These are phyloP conservation scores for Leccinum pellstonianum DNA, from an alignment of 768 basidiomycete species.

Conservation along the genomic window DNA sequence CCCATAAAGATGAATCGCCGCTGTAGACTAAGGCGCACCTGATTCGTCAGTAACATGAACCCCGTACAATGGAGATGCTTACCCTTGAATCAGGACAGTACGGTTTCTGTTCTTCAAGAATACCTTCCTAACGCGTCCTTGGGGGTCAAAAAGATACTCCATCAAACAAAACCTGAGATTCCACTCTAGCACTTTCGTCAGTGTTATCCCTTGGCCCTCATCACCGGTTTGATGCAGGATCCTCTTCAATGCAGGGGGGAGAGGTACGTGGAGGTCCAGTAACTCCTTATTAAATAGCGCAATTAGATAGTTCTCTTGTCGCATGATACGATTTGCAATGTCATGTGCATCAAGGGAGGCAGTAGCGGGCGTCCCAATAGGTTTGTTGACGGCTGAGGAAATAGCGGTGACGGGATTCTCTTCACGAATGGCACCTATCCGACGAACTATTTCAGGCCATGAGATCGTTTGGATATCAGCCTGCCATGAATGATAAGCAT, in stretches of 20 bases:
- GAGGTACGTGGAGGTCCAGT: conserved; percentile 80
- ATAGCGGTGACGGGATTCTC: conserved; percentile 91
- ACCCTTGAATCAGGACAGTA: conserved; percentile 80
- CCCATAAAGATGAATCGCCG: conserved; percentile 97
- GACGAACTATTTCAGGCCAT: conserved; percentile 92
- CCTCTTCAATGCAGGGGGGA: conserved; percentile 58
- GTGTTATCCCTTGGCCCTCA: conserved; percentile 68
- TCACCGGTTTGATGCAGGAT: conserved; percentile 45
- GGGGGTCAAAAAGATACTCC: conserved; percentile 91
- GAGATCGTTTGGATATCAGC: conserved; percentile 97
- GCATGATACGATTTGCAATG: conserved; percentile 95
- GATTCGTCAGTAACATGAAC: conserved; percentile 3
- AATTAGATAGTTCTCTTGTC: conserved; percentile 98
- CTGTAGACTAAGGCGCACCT: conserved; percentile 51
- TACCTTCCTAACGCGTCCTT: conserved; percentile 85
- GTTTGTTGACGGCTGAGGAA: conserved; percentile 55
- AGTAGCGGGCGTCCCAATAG: conserved; percentile 60
- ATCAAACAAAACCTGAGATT: conserved; percentile 94
- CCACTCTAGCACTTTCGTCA: conserved; percentile 95
- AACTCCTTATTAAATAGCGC: conserved; percentile 97
- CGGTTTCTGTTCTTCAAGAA: conserved; percentile 88
- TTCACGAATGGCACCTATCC: conserved; percentile 86
- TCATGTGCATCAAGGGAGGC: conserved; percentile 97
- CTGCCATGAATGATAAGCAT: conserved; percentile 43
- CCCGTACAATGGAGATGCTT: conserved; percentile 25